phyloP scores from a whole-genome alignment of 352 stramenopile genomes.

The Pythium plurisporium region DNA sequence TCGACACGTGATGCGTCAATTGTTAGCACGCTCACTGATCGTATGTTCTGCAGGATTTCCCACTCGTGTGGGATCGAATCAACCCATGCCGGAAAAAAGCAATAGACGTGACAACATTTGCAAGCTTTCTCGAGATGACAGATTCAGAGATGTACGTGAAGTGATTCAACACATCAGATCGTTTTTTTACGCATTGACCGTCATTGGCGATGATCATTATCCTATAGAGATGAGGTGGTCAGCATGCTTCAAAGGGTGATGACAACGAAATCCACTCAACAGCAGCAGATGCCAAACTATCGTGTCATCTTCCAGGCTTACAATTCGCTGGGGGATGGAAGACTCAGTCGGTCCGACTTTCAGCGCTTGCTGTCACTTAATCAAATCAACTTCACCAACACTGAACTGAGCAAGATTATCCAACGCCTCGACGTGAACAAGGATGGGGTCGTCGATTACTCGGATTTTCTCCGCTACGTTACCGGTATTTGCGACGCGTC shows the following conservation, averaged over 20 bases:
- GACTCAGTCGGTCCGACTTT: constrained; percentile 65
- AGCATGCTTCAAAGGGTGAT: constrained; percentile 60
- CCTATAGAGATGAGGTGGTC: constrained; percentile 55
- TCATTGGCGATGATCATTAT: neutral
- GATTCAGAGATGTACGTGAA: constrained; percentile 69
- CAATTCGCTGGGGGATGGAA: constrained; percentile 64
- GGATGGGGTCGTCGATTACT: constrained; percentile 72
- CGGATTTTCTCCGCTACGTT: constrained; percentile 74
- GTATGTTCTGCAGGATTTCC: constrained; percentile 69
- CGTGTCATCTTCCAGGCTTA: constrained; percentile 72
- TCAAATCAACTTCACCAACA: constrained; percentile 67
- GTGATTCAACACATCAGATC: no score
- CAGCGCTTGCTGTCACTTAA: constrained; percentile 63
- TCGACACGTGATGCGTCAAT: no score
- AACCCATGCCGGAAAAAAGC: constrained; percentile 54
- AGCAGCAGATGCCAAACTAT: constrained; percentile 65
- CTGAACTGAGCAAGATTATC: constrained; percentile 74
- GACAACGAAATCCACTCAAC: constrained; percentile 45
- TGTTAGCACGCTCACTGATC: no score
- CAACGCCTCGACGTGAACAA: constrained; percentile 75
- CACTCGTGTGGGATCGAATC: constrained; percentile 64
- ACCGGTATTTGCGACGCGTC: constrained; percentile 69
- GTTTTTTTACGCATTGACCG: neutral
- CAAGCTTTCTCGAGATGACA: constrained; percentile 67
- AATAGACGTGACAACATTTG: constrained; percentile 51